phyloP scores from a whole-genome alignment of 192 early-diverging fungal species.

The Cetraspora pellucida region DNA sequence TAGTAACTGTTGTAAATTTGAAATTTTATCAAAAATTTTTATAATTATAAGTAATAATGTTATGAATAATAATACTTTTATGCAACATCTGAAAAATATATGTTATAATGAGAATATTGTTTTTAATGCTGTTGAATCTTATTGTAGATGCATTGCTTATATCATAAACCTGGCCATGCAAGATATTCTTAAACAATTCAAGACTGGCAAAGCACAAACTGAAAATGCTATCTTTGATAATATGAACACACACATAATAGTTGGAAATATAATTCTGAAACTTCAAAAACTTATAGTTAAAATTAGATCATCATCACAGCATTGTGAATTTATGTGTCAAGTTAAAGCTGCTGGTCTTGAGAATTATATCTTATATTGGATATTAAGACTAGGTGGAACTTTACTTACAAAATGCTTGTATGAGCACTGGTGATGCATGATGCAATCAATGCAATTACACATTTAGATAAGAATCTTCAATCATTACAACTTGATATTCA shows the following conservation, averaged over 20 bases:
- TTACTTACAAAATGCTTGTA: background rate
- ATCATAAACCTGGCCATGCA: slow-evolving; percentile 12
- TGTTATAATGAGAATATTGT: background rate
- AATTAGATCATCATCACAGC: slow-evolving; percentile 13
- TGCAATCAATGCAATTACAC: too few relatives aligned
- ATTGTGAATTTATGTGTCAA: background rate
- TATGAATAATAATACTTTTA: slow-evolving; percentile 16
- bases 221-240: too few relatives aligned
- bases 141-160: slow-evolving; percentile 4
- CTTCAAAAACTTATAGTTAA: slow-evolving; percentile 25
- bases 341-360: background rate
- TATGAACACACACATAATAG: too few relatives aligned
- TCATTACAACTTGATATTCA: too few relatives aligned
- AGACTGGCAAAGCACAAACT: too few relatives aligned
- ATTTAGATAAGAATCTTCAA: too few relatives aligned
- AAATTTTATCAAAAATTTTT: background rate
- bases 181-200: too few relatives aligned
- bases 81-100: slow-evolving; percentile 6
- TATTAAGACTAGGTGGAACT: background rate
- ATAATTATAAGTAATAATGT: slow-evolving; percentile 10
- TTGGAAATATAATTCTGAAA: too few relatives aligned
- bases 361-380: background rate
- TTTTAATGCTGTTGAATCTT: background rate
- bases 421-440: too few relatives aligned
- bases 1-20: background rate